Base-by-base conservation (phyloP, 2,329 filamentous ascomycete genomes). In the Chaetomium olivaceum region DNA sequence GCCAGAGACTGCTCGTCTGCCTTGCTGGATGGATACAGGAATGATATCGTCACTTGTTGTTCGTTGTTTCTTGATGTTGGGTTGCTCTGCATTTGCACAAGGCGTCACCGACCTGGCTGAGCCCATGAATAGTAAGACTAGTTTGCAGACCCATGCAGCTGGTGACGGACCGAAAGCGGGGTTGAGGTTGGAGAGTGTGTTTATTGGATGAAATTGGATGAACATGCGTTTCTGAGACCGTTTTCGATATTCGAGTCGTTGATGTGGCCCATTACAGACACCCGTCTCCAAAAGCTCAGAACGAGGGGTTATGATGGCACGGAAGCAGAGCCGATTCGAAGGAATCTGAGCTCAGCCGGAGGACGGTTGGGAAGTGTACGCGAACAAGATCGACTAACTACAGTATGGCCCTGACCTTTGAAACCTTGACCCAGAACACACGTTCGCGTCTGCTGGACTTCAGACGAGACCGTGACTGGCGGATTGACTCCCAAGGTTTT, bases 51-150 rank as follows among this genome's bases (percentile, higher is more conserved):
- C 21, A 25, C 27, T 55, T n/a, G 21, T 46, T n/a, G 21, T 56
- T n/a, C n/a, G n/a, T n/a, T n/a, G n/a, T n/a, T n/a, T 36, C 25
- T 60, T n/a, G 52, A 57, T 27, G 62, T 69, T 67, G 67, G 67
- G 65, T 67, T 69, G 63, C 67, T 62, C 63, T 69, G 67, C 65
- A 67, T 68, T 58, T 36, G 58, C 36, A 50, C 57, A 60, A 61
- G 66, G 59, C 61, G 52, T 63, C 59, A 61, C 61, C 61, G 64
- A 62, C 21, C 29, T 23, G 39, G 61, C 52, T 61, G 33, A 60
- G 55, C 46, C 36, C 51, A 29, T 19, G 51, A 54, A 27, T 27
- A 29, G 25, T n/a, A 11, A 31, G 27, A 16, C 25, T 21, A 55
- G 50, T 43, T 60, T 55, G 59, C 46, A 61, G 51, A 25, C 36